Percentiles rank a stretch among this genome's conserved stretches.
Evolutionary conservation across 2,329 filamentous ascomycete genomes (phyloP).

Genomic region (Colletotrichum orbiculare): DNA sequence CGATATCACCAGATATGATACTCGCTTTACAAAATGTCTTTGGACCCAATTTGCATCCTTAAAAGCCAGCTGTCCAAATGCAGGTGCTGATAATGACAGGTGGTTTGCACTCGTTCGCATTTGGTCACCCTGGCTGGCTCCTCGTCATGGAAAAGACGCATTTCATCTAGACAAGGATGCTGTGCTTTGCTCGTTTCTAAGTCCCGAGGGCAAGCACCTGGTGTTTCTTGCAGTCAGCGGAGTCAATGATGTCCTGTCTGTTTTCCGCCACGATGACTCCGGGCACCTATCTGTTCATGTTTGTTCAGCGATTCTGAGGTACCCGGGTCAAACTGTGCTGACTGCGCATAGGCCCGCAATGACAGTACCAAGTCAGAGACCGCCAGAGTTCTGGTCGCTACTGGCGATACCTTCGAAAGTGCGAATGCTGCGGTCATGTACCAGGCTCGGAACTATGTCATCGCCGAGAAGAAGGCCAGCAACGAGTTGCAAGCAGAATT

Average conservation of each 20-base stretch:
- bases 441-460: slow-evolving; percentile 78
- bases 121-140: slow-evolving; percentile 87
- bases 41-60: not conserved
- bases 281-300: slow-evolving; percentile 77
- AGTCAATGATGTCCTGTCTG: slow-evolving; percentile 74
- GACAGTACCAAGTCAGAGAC: slow-evolving; percentile 69
- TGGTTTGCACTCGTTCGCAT: slow-evolving; percentile 87
- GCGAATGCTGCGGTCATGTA: slow-evolving; percentile 87
- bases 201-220: slow-evolving; percentile 76
- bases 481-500: slow-evolving; percentile 59
- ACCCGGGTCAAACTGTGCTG: slow-evolving; percentile 15
- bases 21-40: not conserved
- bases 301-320: slow-evolving; percentile 43
- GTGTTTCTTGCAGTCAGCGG: slow-evolving; percentile 84
- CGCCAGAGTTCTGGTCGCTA: slow-evolving; percentile 75
- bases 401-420: slow-evolving; percentile 78
- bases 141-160: slow-evolving; percentile 78
- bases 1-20: not conserved
- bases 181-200: slow-evolving; percentile 81
- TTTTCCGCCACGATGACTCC: slow-evolving; percentile 73
- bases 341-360: slow-evolving; percentile 65
- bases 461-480: slow-evolving; percentile 54
- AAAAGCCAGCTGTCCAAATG: not conserved
- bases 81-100: slow-evolving; percentile 50
- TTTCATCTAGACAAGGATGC: slow-evolving; percentile 82